Conservation (phyloP, 495 filamentous ascomycete species). For the Durotheca rogersii region DNA sequence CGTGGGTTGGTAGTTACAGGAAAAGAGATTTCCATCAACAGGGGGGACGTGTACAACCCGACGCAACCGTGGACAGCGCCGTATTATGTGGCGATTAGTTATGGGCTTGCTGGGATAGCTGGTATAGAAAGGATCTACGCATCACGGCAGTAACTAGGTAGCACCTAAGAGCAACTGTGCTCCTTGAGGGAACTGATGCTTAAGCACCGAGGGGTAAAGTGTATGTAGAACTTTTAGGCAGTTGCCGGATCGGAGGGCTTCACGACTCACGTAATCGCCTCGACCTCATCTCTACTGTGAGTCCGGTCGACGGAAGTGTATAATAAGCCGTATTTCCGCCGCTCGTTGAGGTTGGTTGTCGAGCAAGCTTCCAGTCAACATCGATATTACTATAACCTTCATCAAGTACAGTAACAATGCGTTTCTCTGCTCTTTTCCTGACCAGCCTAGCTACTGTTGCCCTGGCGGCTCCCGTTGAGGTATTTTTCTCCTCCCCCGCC, state of each 20-base stretch:
- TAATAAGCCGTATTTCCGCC: background rate
- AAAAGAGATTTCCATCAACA: too few relatives aligned
- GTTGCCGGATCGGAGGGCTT: background rate
- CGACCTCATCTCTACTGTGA: background rate
- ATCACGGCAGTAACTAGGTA: background rate
- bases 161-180: too few relatives aligned
- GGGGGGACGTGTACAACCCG: too few relatives aligned
- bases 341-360: background rate
- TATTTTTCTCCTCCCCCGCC: too few relatives aligned
- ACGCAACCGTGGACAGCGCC: too few relatives aligned
- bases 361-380: background rate
- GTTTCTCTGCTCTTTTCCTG: slow-evolving; percentile 14
- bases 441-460: slow-evolving; percentile 16
- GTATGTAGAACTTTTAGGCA: background rate
- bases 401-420: slow-evolving; percentile 10
- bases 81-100: background rate
- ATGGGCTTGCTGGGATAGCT: too few relatives aligned
- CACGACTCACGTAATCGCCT: too few relatives aligned
- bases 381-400: background rate
- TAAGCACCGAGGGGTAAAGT: background rate
- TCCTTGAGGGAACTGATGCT: background rate
- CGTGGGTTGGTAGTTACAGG: too few relatives aligned
- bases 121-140: background rate
- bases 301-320: background rate
- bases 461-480: slow-evolving; percentile 19